Evolutionary conservation across 371 early-diverging fungal genomes (phyloP).

Genomic region (Mucor plumbeus): DNA sequence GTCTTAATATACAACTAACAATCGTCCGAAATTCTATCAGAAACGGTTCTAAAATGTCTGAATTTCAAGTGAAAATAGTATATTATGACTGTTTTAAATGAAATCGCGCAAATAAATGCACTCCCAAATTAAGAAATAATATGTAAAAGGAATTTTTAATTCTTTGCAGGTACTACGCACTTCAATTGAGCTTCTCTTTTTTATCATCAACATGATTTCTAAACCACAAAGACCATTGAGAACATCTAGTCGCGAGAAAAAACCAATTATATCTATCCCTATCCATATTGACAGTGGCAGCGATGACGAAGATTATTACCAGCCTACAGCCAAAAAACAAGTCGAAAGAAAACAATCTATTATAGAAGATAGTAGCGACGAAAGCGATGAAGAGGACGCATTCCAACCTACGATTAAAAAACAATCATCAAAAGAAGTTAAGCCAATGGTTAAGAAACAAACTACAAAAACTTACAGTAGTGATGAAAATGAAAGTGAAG

Average conservation of each 20-base stretch:
- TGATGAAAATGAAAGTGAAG: background rate
- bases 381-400: conserved; percentile 12
- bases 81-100: background rate
- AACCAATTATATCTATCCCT: background rate
- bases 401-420: background rate
- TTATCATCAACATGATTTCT: background rate
- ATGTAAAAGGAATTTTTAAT: too few relatives aligned
- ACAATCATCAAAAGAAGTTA: background rate
- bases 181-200: background rate
- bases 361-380: background rate
- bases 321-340: background rate
- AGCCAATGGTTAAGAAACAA: background rate
- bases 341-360: background rate
- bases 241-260: conserved; percentile 1
- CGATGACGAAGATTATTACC: conserved; percentile 5
- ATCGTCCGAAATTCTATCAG: too few relatives aligned
- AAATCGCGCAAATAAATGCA: background rate
- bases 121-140: background rate
- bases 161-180: background rate
- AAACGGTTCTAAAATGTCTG: too few relatives aligned
- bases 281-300: conserved; percentile 4
- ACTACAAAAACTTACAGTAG: background rate
- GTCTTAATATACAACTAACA: too few relatives aligned
- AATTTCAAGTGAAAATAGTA: too few relatives aligned
- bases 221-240: background rate